phyloP scores from a whole-genome alignment of 805 yeast genomes.

The Saccharomycopsis selenospora region DNA sequence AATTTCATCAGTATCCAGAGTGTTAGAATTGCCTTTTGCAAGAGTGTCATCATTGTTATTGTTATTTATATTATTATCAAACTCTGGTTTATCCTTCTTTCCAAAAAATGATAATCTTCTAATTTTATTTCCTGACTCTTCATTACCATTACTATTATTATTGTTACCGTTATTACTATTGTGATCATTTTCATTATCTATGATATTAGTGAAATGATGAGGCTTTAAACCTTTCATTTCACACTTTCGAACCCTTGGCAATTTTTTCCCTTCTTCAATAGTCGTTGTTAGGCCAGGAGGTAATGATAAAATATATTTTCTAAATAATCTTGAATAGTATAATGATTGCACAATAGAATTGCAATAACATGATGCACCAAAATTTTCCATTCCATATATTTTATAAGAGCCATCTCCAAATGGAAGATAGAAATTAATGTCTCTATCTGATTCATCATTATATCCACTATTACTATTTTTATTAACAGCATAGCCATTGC shows the following conservation, averaged over 20 bases:
- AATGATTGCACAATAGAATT: constrained; percentile 88
- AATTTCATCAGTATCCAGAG: constrained; percentile 4
- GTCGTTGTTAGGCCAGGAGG: constrained; percentile 32
- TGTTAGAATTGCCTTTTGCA: not conserved
- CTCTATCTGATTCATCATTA: not conserved
- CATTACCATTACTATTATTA: constrained; percentile 19
- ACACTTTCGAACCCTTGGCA: constrained; percentile 28
- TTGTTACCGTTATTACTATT: constrained; percentile 14
- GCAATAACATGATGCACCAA: constrained; percentile 91
- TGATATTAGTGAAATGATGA: constrained; percentile 30
- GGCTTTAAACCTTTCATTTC: constrained; percentile 36
- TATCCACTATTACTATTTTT: not conserved
- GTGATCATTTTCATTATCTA: constrained; percentile 4
- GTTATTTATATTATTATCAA: constrained; percentile 15
- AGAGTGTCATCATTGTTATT: constrained; percentile 4
- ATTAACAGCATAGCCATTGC: not conserved
- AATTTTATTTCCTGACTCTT: constrained; percentile 13
- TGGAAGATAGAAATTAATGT: constrained; percentile 28
- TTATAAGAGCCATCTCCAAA: constrained; percentile 65
- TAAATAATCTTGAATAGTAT: constrained; percentile 64
- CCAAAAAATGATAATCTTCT: constrained; percentile 28
- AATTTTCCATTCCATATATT: constrained; percentile 75
- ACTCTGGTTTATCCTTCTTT: constrained; percentile 23
- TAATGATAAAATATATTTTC: constrained; percentile 45
- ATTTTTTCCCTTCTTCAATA: not conserved